phyloP scores from a whole-genome alignment of 768 basidiomycete species.

The Panaeolus papilionaceus region DNA sequence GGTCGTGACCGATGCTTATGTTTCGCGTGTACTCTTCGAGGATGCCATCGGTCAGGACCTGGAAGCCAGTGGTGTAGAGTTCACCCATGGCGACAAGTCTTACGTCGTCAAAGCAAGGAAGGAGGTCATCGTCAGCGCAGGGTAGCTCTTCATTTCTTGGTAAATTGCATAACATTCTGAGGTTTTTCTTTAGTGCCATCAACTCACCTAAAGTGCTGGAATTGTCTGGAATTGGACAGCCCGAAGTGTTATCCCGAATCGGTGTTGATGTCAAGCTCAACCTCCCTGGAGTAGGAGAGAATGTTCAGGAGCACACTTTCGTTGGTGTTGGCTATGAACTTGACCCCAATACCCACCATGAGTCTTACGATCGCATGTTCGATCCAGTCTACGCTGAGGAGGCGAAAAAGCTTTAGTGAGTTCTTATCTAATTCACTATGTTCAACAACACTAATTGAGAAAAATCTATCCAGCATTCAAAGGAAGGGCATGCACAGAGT shows the following conservation, averaged over 20 bases:
- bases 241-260: slow-evolving; percentile 51
- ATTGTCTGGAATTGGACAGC: slow-evolving; percentile 62
- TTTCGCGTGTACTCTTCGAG: slow-evolving; percentile 19
- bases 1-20: slow-evolving; percentile 32
- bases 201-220: slow-evolving; percentile 56
- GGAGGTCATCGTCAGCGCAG: slow-evolving; percentile 60
- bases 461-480: slow-evolving; percentile 24
- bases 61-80: slow-evolving; percentile 45
- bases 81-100: slow-evolving; percentile 31
- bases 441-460: not conserved
- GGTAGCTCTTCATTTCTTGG: slow-evolving; percentile 41
- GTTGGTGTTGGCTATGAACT: slow-evolving; percentile 20
- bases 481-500: slow-evolving; percentile 32
- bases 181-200: slow-evolving; percentile 18
- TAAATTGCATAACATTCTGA: not conserved
- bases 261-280: slow-evolving; percentile 49
- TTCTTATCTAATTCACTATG: not conserved
- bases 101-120: slow-evolving; percentile 58
- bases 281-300: slow-evolving; percentile 66
- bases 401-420: slow-evolving; percentile 39
- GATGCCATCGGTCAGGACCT: slow-evolving; percentile 9
- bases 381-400: slow-evolving; percentile 49
- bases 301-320: slow-evolving; percentile 32
- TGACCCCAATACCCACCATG: slow-evolving; percentile 16
- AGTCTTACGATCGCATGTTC: slow-evolving; percentile 18